Evolutionary conservation across 768 basidiomycete genomes (phyloP), one percentile per base, ranked within the genome.

Genomic region (Boletus rubropictus): DNA sequence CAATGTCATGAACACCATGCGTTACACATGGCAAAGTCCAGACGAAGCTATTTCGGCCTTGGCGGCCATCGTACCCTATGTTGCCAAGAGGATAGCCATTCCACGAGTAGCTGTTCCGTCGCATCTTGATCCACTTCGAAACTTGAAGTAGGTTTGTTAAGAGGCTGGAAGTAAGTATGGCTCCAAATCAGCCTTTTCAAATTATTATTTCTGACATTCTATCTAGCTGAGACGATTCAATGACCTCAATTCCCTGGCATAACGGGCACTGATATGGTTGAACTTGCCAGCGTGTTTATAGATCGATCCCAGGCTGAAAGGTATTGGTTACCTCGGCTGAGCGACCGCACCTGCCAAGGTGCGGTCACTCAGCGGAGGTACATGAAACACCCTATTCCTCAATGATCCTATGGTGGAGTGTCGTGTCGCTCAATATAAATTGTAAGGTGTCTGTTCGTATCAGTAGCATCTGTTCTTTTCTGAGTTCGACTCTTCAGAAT

Each of bases 401-500:
- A 1, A 18, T 37, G 31, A 15, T 57, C 31, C 34, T 21, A 20
- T 21, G 29, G 12, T 7, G 12, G 22, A n/a, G 34, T 21, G 20
- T 22, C n/a, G 5, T 29, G 11, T 2, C 4, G 5, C 14, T 28
- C 20, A 12, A 6, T 51, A 59, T 59, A 55, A 59, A 48, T 37
- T 25, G 15, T 0, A 28, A 15, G 14, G 10, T 8, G 15, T 14
- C 32, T 17, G 8, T 8, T 15, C 4, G 1, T 10, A 1, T 14
- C 11, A 17, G 14, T 28, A 22, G 7, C 17, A 20, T 5, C 10
- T n/a, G n/a, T 15, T 49, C 40, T 29, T 27, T 7, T n/a, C 24
- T 9, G 10, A 25, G 18, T 10, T 28, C 18, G 8, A 35, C 17
- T 41, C 27, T 33, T 32, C 40, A 41, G 20, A 41, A 66, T 66